These are phyloP conservation scores for Mucor irregularis DNA, from an alignment of 371 early-diverging fungal species.

Conservation along the genomic window DNA sequence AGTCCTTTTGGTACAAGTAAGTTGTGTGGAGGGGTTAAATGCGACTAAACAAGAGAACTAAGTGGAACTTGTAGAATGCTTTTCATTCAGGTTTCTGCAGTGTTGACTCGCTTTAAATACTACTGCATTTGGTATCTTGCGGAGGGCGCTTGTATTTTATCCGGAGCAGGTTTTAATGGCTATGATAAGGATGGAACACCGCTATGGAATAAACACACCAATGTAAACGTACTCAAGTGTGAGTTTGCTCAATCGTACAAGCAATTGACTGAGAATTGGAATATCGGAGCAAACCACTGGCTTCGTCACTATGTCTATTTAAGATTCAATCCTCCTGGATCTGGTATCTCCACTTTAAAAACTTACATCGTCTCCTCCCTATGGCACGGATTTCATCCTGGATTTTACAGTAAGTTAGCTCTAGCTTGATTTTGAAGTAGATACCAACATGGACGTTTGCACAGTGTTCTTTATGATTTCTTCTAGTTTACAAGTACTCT, in stretches of 20 bases:
- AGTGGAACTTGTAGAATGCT: conserved; percentile 41
- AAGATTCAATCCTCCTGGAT: conserved; percentile 61
- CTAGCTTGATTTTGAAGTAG: conserved; percentile 18
- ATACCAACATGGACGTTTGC: not conserved
- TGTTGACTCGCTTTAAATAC: conserved; percentile 77
- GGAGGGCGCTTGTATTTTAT: conserved; percentile 83
- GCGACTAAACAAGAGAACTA: too few relatives aligned
- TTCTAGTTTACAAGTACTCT: conserved; percentile 26
- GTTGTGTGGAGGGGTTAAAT: too few relatives aligned
- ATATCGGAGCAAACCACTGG: conserved; percentile 88
- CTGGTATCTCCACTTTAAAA: conserved; percentile 51
- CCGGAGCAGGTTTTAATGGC: conserved; percentile 87
- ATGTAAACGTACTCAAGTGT: conserved; percentile 68
- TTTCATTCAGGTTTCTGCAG: conserved; percentile 65
- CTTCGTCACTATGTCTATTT: conserved; percentile 82
- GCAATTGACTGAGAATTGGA: conserved; percentile 79
- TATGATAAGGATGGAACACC: conserved; percentile 51
- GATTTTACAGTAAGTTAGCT: conserved; percentile 72
- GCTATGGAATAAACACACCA: conserved; percentile 62
- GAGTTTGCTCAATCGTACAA: conserved; percentile 77
- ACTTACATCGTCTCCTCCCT: conserved; percentile 84
- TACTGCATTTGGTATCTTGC: conserved; percentile 86
- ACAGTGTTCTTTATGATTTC: conserved; percentile 33
- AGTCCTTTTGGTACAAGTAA: conserved; percentile 34
- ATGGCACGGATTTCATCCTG: conserved; percentile 96